Evolutionary conservation across 352 stramenopile species (phyloP), one percentile per base, ranked within the genome.

Genomic region (Detonula confervacea): DNA sequence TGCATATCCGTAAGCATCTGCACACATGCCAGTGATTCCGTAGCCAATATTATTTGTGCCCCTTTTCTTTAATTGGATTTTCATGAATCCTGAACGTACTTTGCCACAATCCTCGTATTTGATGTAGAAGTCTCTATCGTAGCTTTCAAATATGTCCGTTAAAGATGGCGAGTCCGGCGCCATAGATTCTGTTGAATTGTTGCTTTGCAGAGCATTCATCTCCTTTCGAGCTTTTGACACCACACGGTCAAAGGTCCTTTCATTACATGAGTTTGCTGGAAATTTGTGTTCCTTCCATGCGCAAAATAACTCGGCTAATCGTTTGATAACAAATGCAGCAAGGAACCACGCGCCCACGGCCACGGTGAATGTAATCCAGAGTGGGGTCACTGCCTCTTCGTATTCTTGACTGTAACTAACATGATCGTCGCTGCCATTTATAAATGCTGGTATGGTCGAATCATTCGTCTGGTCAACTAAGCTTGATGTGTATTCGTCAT

Each of bases 91-190:
- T 39, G 62, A 16, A 14, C 46, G 16, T 6, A 27, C 44, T 20
- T 61, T 42, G 6, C 46, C 62, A 22, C 25, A 33, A 37, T 71
- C 62, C n/a, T 22, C 46, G 22, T 71, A 71, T 24, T 59, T 71
- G 4, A 71, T 18, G 0, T 59, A 61, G 39, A 71, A 71, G 29
- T 61, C 42, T 25, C 39, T 27, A 18, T 71, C 62, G 46, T 61
- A 71, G 44, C 42, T 39, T 29, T 55, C 18, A 33, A 71, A 71
- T 29, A 37, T 60, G 29, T n/a, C 51, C 14, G 27, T 14, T 37
- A 11, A 42, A 12, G 33, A 11, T 12, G 33, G 11, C 11, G 33
- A 37, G 47, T 56, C 47, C 5, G 47, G 6, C 14, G n/a, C n/a
- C n/a, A n/a, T n/a, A n/a, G 24, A 27, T 4, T 6, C 12, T 44